Evolutionary conservation across 2,329 filamentous ascomycete species (phyloP), one percentile per base, ranked within the genome.

Genomic region (Byssochlamys sp.): DNA sequence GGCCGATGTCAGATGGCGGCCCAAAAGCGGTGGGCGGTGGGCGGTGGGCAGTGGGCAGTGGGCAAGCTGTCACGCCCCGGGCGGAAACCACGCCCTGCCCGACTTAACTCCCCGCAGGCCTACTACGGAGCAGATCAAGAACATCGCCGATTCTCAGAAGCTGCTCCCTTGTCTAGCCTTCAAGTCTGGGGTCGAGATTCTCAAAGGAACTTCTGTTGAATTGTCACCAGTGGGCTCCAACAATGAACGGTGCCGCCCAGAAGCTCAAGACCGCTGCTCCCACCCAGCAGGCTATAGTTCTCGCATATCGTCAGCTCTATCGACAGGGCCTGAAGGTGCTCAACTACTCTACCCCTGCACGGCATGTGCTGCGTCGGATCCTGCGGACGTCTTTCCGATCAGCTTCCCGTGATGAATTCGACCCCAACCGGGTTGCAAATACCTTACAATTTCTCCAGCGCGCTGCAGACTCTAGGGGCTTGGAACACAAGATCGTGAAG

Each of bases 251-350:
- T 54, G 31, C 45, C 29, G 29, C 52, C 39, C 48, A 59, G 35
- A 45, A 31, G 60, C 45, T 62, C 35, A 57, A 50, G 33, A 35
- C 57, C 12, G 57, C 56, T 39, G 58, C 56, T 39, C 58, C 58
- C 54, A 62, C 68, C 55, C 61, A 61, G 55, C 62, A 65, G 60
- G 64, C 66, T 10, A 63, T 84, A 52, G 57, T 80, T 57, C 73
- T 75, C 63, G 80, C 81, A 55, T 86, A 86, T 67, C 80, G 84
- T 59, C 75, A 79, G 56, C 73, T 86, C 49, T 82, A 81, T 62
- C 78, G 80, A 27, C 74, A 78, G 29, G 73, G 76, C 7, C 71
- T 85, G 24, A 77, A 77, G 55, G 81, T 81, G 2, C 73, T 84
- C 55, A 78, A 80, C 57, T 84, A 82, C 69, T 79, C 83, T 1